Evolutionary conservation across 2,329 filamentous ascomycete genomes (phyloP).

Genomic region (Aspergillus fijiensis): DNA sequence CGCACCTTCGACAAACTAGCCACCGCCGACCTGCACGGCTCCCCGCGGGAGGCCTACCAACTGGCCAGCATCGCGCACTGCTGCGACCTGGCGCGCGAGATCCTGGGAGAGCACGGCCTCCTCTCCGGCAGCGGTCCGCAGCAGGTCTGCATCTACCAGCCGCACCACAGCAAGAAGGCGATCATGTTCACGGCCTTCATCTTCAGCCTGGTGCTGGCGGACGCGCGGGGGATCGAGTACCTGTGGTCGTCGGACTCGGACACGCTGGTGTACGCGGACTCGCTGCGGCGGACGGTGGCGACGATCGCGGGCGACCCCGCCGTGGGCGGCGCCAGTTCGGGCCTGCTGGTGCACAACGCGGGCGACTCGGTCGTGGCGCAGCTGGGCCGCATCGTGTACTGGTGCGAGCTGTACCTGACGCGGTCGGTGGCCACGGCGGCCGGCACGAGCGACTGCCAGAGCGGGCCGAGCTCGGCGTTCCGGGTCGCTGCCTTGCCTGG

Average conservation of each 20-base stretch:
- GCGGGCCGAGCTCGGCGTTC: constrained; percentile 39
- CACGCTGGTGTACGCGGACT: constrained; percentile 32
- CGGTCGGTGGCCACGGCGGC: constrained; percentile 31
- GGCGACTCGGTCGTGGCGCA: constrained; percentile 31
- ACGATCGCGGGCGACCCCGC: constrained; percentile 33
- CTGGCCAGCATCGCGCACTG: constrained; percentile 24
- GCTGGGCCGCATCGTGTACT: constrained; percentile 35
- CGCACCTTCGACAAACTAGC: constrained; percentile 11
- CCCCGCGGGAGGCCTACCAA: constrained; percentile 8
- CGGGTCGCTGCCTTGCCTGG: constrained; percentile 31
- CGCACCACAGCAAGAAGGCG: constrained; percentile 41
- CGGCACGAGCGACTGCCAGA: constrained; percentile 38
- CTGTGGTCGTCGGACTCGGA: constrained; percentile 42
- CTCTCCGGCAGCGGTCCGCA: constrained; percentile 13
- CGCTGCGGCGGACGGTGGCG: constrained; percentile 29
- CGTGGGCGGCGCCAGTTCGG: constrained; percentile 36
- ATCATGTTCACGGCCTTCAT: constrained; percentile 42
- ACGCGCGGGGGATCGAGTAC: constrained; percentile 34
- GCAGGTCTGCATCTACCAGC: constrained; percentile 35
- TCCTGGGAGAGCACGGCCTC: constrained; percentile 20
- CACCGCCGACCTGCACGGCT: neutral
- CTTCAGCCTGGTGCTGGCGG: constrained; percentile 34
- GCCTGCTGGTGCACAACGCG: constrained; percentile 36
- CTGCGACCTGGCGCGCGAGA: constrained; percentile 22
- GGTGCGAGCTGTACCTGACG: constrained; percentile 37